Evolutionary conservation across 2,329 filamentous ascomycete genomes (phyloP), one percentile per base, ranked within the genome.

Genomic region (Aspergillus tamarii): DNA sequence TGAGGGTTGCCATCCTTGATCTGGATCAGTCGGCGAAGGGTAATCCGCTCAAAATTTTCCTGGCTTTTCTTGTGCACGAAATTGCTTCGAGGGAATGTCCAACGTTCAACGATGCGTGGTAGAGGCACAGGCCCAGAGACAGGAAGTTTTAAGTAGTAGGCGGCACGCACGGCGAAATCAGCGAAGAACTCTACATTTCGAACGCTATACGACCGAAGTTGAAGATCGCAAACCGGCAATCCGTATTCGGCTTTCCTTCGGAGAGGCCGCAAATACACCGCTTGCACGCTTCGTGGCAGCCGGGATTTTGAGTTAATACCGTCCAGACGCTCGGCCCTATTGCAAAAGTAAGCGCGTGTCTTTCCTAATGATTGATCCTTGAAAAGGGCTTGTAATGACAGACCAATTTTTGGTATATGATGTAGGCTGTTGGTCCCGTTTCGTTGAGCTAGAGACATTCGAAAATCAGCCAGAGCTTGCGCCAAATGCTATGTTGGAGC

Each of bases 41-140:
- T 99, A 65, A 95, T 89, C 60, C 95, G 87, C 82, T 98, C 94
- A 74, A 96, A 99, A 80, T 99, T 99, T 82, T 99, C 95, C 80
- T 99, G 94, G 43, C 88, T 90, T 82, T 99, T 99, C 82, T 98
- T 99, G 84, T 93, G 92, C 69, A 97, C 92, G 83, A 99, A 99
- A 77, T 92, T 91, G 74, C 88, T 88, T 73, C 88, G 87, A 11
- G 93, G 93, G 2, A 98, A 93, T 0, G 95, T 98, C 95, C 95
- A 99, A 72, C 94, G 88, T 83, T 99, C 92, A 19, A 87, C 91
- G 68, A 94, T 93, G 63, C 90, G 88, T 1, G 95, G 95, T 21
- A 99, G 83, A 12, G 94, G 93, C 7, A 95, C 84, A 7, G 95
- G 94, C 0, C 95, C 95, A 54, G 87, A 91, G 3, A 93, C 93